Conservation (phyloP, 1,284 basidiomycete species). For the Marasmius tenuissimus region DNA sequence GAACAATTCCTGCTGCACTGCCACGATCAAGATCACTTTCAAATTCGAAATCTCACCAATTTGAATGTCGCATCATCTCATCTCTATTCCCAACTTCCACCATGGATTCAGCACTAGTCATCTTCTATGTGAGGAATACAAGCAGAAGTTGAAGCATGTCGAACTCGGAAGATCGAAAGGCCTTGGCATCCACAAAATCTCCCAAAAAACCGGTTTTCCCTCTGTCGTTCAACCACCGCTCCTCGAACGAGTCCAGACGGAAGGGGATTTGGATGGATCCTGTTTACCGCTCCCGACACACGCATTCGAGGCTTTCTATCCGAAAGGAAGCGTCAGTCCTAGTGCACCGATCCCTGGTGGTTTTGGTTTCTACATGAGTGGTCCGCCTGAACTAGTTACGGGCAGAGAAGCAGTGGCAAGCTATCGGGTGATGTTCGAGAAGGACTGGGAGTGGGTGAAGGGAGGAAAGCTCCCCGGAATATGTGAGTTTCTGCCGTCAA, state of each 20-base stretch:
- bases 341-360: constrained; percentile 49
- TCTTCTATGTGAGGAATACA: not conserved
- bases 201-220: constrained; percentile 36
- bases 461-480: constrained; percentile 68
- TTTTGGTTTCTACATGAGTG: constrained; percentile 60
- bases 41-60: not conserved
- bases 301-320: constrained; percentile 64
- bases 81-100: constrained; percentile 26
- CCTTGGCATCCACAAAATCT: constrained; percentile 49
- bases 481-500: constrained; percentile 40
- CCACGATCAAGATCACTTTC: not conserved
- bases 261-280: not conserved
- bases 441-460: constrained; percentile 57
- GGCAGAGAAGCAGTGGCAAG: constrained; percentile 50
- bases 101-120: constrained; percentile 29
- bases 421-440: constrained; percentile 59
- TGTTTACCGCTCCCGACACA: constrained; percentile 24
- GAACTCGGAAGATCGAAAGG: constrained; percentile 33
- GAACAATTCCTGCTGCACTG: too few relatives aligned
- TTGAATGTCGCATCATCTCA: constrained; percentile 9
- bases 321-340: constrained; percentile 61
- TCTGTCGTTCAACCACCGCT: constrained; percentile 34
- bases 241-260: not conserved
- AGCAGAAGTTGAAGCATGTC: constrained; percentile 12
- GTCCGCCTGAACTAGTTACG: constrained; percentile 41